Conservation (phyloP, 2,329 filamentous ascomycete species). For the Alternaria ventricosa region DNA sequence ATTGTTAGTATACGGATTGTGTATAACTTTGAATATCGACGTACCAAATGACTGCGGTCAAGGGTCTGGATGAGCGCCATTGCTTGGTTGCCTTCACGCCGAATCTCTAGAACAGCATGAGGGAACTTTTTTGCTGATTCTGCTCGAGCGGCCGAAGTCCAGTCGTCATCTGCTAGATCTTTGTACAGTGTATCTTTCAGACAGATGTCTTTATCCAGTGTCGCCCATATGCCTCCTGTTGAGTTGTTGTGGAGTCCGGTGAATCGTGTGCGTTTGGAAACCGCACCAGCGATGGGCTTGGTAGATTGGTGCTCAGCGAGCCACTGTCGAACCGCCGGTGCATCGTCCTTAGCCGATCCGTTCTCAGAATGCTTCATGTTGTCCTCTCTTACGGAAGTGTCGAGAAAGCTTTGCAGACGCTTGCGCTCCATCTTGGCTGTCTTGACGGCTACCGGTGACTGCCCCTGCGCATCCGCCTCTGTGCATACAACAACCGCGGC, state of each 20-base stretch:
- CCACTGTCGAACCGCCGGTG: slow-evolving; percentile 50
- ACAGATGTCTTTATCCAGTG: slow-evolving; percentile 56
- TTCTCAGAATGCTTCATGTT: slow-evolving; percentile 7
- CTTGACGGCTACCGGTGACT: slow-evolving; percentile 23
- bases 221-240: slow-evolving; percentile 55
- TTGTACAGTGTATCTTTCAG: slow-evolving; percentile 46
- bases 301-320: slow-evolving; percentile 53
- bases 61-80: slow-evolving; percentile 52
- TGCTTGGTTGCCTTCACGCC: slow-evolving; percentile 54
- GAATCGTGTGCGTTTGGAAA: slow-evolving; percentile 57
- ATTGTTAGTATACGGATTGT: slow-evolving; percentile 26
- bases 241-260: slow-evolving; percentile 54
- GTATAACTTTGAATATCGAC: slow-evolving; percentile 9
- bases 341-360: slow-evolving; percentile 12
- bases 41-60: slow-evolving; percentile 57
- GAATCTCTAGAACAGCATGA: slow-evolving; percentile 59
- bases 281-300: slow-evolving; percentile 55
- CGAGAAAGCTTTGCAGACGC: slow-evolving; percentile 50
- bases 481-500: slow-evolving; percentile 39
- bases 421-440: slow-evolving; percentile 52
- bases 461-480: slow-evolving; percentile 17
- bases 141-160: slow-evolving; percentile 33
- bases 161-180: slow-evolving; percentile 40
- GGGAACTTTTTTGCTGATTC: slow-evolving; percentile 50
- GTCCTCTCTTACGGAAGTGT: slow-evolving; percentile 30